Evolutionary conservation across 1,139 yeast species (phyloP).

Genomic region (Entelexis paramagnoliae): DNA sequence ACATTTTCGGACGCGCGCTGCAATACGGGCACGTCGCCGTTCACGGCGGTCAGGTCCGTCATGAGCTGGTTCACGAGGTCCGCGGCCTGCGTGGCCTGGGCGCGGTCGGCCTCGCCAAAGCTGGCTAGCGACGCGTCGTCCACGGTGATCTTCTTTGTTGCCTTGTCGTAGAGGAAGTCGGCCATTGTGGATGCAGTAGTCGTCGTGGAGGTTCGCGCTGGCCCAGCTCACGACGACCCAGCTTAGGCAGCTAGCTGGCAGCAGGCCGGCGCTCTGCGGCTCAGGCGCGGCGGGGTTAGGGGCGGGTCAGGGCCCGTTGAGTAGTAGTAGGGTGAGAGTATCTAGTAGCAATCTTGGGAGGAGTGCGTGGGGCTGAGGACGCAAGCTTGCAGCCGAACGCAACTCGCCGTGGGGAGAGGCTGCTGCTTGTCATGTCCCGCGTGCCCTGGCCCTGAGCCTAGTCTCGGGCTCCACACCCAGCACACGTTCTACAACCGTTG

Average conservation of each 20-base stretch:
- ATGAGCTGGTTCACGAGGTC: slow-evolving; percentile 21
- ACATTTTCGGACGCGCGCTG: slow-evolving; percentile 25
- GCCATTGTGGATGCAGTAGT: slow-evolving; percentile 10
- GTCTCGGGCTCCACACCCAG: not conserved
- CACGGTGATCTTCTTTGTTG: slow-evolving; percentile 16
- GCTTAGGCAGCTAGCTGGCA: no score
- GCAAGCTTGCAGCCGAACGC: not conserved
- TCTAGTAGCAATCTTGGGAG: not conserved
- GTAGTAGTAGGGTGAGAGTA: not conserved
- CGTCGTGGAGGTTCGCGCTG: no score
- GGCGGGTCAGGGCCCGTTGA: no score
- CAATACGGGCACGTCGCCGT: slow-evolving; percentile 48
- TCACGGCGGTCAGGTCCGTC: slow-evolving; percentile 38
- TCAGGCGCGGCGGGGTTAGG: no score
- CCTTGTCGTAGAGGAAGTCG: slow-evolving; percentile 14
- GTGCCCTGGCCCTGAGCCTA: slow-evolving; percentile 3
- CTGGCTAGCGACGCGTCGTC: slow-evolving; percentile 1
- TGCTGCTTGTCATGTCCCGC: not conserved
- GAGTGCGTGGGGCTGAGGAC: slow-evolving; percentile 1
- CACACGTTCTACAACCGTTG: not conserved
- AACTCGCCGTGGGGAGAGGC: not conserved
- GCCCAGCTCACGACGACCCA: no score
- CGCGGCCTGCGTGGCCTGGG: slow-evolving; percentile 12
- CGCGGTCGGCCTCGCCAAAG: slow-evolving; percentile 8
- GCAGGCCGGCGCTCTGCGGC: no score